Conservation (phyloP, 352 stramenopile species). For the Phytophthora niederhauseri region DNA sequence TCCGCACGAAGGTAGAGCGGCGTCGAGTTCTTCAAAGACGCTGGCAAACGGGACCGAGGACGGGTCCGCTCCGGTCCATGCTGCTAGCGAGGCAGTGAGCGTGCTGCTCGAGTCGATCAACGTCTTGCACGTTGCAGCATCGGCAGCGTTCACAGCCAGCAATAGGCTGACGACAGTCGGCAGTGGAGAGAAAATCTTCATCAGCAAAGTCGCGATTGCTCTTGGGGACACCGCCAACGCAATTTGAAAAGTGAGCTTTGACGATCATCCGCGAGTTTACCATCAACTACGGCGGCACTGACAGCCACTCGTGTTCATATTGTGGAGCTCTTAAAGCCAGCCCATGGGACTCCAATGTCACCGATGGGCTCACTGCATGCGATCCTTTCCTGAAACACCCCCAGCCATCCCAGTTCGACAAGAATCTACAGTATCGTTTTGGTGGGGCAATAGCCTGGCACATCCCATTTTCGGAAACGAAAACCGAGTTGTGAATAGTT, state of each 20-base stretch:
- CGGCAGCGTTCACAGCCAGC: constrained; percentile 33
- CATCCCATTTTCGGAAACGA: neutral
- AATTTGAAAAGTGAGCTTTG: neutral
- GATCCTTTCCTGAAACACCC: neutral
- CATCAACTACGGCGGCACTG: neutral
- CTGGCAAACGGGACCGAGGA: constrained; percentile 8
- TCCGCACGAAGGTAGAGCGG: constrained; percentile 27
- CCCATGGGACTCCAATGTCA: neutral
- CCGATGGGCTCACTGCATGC: neutral
- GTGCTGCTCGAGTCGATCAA: constrained; percentile 4
- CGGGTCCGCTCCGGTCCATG: neutral
- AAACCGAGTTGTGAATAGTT: neutral
- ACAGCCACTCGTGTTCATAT: neutral
- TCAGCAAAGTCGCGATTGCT: neutral
- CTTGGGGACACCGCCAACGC: neutral
- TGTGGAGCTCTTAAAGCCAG: neutral
- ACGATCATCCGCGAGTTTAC: neutral
- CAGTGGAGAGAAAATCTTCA: neutral
- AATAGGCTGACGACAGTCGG: constrained; percentile 25
- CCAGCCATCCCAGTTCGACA: too few relatives aligned
- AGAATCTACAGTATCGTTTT: neutral
- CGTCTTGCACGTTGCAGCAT: constrained; percentile 9
- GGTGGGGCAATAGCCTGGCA: neutral
- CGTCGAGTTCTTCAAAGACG: constrained; percentile 27
- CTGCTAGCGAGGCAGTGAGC: neutral